Base-by-base conservation (phyloP, 2,329 filamentous ascomycete species). In the Xylogone sp. region DNA sequence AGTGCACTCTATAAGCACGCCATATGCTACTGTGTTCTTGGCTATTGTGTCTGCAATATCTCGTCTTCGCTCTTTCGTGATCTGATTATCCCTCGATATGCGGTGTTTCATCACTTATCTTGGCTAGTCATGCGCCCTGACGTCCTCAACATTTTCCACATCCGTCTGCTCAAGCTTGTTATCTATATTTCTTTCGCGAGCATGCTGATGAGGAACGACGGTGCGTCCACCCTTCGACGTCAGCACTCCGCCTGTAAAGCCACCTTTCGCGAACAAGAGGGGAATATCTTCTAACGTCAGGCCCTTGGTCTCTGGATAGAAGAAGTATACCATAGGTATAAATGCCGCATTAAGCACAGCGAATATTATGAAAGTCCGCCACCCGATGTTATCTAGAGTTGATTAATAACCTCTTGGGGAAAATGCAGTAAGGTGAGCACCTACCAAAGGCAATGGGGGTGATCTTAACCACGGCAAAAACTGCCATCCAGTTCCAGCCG, bases 401-500 rank as follows among this genome's bases (percentile, higher is more conserved):
- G n/a, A n/a, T n/a, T n/a, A n/a, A n/a, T n/a, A n/a, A n/a, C n/a
- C n/a, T n/a, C n/a, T n/a, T n/a, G n/a, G n/a, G n/a, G n/a, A n/a
- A n/a, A n/a, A n/a, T n/a, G n/a, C n/a, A n/a, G n/a, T n/a, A n/a
- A n/a, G n/a, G n/a, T n/a, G n/a, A n/a, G n/a, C n/a, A n/a, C n/a
- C n/a, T 39, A 3, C 62, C 61, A 53, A 79, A 75, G 71, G 75
- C 76, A 57, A 77, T 74, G 0, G 76, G 76, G 1, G 76, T 79
- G 16, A 69, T 67, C 22, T 77, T 69, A 0, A 83, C 80, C 46
- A 87, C 78, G 8, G 84, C 77, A 53, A 88, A 86, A 62, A 88
- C 87, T 68, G 87, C 87, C 5, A 88, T 69, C 83, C 83, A 87
- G 62, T 80, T 75, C 0, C 72, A 74, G 1, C 71, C 66, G 5